Base-by-base conservation (phyloP, 2,329 filamentous ascomycete genomes). In the Ciborinia camelliae region DNA sequence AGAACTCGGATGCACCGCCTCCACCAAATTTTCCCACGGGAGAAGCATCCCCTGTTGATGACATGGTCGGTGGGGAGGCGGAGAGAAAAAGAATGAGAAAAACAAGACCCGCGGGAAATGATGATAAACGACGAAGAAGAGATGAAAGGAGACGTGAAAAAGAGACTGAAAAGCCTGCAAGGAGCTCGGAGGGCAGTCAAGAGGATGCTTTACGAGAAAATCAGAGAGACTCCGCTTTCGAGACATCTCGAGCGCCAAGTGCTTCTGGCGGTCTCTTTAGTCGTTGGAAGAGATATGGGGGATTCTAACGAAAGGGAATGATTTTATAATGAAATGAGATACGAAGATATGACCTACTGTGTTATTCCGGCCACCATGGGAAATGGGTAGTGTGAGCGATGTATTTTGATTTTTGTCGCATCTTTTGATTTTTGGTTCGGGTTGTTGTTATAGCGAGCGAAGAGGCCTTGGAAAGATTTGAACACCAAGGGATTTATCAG, bases 241-340 rank as follows among this genome's bases (percentile, higher is more conserved):
- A 75, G 26, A 79, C 80, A 8, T 83, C 88, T 53, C 82, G 86
- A 55, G 83, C 87, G 30, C 82, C 87, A 30, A 90, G 81, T 1
- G 69, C 91, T 77, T 85, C 95, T 63, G 96, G 80, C 26, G 91
- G 87, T 32, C 84, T 84, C 32, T 74, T 73, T 57, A 70, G 74
- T 64, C 68, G 72, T 23, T 74, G 68, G 67, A 75, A 71, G 66
- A 75, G 69, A 68, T 69, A 72, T 58, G 68, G 69, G 43, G 70
- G 68, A 41, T 70, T 67, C 30, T 72, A 68, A 66, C 48, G 63
- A 52, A 43, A 48, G 41, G 23, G 32, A 32, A 64, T 32, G 54
- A 59, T 51, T 48, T 48, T 26, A 39, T 54, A 47, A 64, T n/a
- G 62, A 54, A 62, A 59, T 35, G 54, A 54, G 57, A 63, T 45